These are phyloP conservation scores for Ambrosia trifida DNA, from an alignment of 129 eudicot species.

Conservation along the genomic window DNA sequence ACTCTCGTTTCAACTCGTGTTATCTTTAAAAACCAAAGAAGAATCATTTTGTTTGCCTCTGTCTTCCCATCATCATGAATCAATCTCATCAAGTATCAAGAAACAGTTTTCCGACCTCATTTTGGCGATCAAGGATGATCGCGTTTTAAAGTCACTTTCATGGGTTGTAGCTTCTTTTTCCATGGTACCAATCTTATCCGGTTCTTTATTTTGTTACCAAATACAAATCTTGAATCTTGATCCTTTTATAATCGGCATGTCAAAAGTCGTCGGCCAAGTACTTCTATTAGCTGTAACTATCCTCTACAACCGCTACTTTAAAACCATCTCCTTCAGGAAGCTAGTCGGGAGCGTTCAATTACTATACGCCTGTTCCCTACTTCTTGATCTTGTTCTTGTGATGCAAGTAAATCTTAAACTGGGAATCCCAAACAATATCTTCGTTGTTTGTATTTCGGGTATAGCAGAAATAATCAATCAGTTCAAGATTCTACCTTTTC, in stretches of 20 bases:
- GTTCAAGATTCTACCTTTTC: constrained; percentile 81
- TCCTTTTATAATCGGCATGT: constrained; percentile 74
- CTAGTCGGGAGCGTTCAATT: constrained; percentile 52
- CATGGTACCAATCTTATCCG: constrained; percentile 69
- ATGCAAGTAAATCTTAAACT: constrained; percentile 60
- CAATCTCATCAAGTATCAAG: constrained; percentile 41
- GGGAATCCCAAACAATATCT: constrained; percentile 68
- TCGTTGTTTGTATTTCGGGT: constrained; percentile 80
- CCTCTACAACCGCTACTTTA: constrained; percentile 65
- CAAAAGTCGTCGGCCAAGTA: constrained; percentile 73
- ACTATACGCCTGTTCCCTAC: constrained; percentile 60
- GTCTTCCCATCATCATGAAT: constrained; percentile 23
- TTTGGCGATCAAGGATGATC: constrained; percentile 51
- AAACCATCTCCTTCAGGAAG: constrained; percentile 60
- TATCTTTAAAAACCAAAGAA: constrained; percentile 60
- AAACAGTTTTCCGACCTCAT: constrained; percentile 65
- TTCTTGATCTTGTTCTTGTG: constrained; percentile 76
- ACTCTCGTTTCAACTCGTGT: constrained; percentile 55
- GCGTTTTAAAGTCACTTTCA: constrained; percentile 48
- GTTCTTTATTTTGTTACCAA: constrained; percentile 93
- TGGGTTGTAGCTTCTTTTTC: constrained; percentile 76
- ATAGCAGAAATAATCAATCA: constrained; percentile 73
- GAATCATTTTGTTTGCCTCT: constrained; percentile 59
- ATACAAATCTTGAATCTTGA: constrained; percentile 76
- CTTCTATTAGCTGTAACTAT: constrained; percentile 57